A percentile compares a stretch with the other conserved stretches of the same genome.
phyloP scores from a whole-genome alignment of 1,284 basidiomycete genomes.

The Pyrrhoderma noxium region DNA sequence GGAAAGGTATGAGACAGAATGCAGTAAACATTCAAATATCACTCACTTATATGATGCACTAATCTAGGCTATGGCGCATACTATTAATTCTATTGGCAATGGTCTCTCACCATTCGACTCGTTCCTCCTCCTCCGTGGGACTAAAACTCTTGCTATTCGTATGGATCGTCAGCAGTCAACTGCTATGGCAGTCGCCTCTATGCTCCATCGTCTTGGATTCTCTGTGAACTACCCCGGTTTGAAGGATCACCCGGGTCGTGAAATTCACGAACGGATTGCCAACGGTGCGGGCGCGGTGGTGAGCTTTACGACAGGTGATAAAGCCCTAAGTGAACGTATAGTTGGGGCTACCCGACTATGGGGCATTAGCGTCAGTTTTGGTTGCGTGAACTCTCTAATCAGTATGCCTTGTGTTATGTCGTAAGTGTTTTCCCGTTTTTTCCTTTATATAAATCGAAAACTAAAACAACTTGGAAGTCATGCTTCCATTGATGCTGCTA shows the following conservation, averaged over 20 bases:
- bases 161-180: conserved; percentile 93
- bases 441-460: conserved; percentile 15
- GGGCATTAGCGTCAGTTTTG: conserved; percentile 98
- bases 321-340: conserved; percentile 84
- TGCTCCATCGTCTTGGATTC: conserved; percentile 86
- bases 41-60: conserved; percentile 1
- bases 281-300: conserved; percentile 91
- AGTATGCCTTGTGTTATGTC: conserved; percentile 99
- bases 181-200: conserved; percentile 80
- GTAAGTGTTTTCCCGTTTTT: conserved; percentile 45
- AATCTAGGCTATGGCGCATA: conserved; percentile 76
- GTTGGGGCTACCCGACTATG: conserved; percentile 90
- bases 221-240: conserved; percentile 93
- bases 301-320: conserved; percentile 92
- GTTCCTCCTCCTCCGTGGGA: conserved; percentile 91
- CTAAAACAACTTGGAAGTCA: conserved; percentile 52
- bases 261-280: conserved; percentile 84
- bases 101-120: conserved; percentile 93
- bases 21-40: background rate
- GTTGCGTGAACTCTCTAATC: conserved; percentile 96
- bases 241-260: conserved; percentile 74
- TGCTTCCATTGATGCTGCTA: conserved; percentile 93
- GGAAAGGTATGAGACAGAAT: conserved; percentile 55
- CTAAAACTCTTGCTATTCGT: conserved; percentile 94
- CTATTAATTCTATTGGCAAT: conserved; percentile 97